Base-by-base conservation (phyloP, 1,284 basidiomycete species). In the Stygiomarasmius scandens region DNA sequence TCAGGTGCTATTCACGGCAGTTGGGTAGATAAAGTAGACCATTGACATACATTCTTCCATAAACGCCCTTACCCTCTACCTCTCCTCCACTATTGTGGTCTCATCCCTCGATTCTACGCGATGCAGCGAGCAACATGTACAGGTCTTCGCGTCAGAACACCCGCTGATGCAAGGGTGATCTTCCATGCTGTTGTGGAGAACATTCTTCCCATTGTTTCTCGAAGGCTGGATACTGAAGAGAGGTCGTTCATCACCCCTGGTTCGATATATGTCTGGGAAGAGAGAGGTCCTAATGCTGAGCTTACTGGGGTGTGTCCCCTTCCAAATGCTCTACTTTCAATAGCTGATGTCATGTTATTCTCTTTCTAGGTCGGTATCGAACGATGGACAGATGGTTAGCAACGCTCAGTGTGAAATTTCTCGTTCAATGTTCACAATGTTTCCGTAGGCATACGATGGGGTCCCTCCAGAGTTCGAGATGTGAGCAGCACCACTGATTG, bases 211-310 rank as follows among this genome's bases (percentile, higher is more conserved):
- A 89, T 92, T 80, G 88, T 91, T 67, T 84, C 84, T 52, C 80
- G 90, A 62, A 82, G 90, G 45, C 77, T 92, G 58, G 90, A 92
- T 71, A 85, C 85, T 25, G 90, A 91, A 62, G 83, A 86, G 67
- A 74, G 86, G 56, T 75, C 81, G 36, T 67, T 80, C 49, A 87
- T 88, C 55, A 67, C 77, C 24, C 78, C 90, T 11, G 90, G 90
- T 29, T 85, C 87, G 58, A 85, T 90, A 25, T 92, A 90, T 65
- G 87, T 92, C 43, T 92, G 90, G 90, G 90, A 92, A 69, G 90
- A 92, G 70, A 81, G 87, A 58, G 89, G 86, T 10, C 85, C 89
- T 43, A 86, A 87, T 64, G 82, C 88, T 48, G 89, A 92, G 61
- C 69, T 82, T 46, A 82, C 84, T 71, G 78, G 90, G 72, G 90